Evolutionary conservation across 805 yeast species (phyloP).

Genomic region (Lipomyces sp.): DNA sequence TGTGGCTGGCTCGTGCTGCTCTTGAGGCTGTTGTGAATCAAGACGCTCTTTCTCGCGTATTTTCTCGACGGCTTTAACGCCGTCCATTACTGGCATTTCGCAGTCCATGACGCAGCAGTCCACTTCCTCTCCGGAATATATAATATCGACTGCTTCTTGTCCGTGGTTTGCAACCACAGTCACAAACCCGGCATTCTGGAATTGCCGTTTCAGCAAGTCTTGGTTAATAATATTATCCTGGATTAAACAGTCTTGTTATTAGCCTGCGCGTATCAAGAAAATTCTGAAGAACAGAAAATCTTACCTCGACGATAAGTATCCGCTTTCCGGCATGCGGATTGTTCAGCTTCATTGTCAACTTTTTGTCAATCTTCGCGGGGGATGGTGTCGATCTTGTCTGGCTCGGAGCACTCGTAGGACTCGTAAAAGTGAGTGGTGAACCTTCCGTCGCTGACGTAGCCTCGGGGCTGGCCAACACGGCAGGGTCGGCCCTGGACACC

Average conservation of each 20-base stretch:
- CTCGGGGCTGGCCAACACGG: neutral
- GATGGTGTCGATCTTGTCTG: neutral
- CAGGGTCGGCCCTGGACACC: neutral
- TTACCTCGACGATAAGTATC: slow-evolving; percentile 72
- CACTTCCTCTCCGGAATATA: slow-evolving; percentile 15
- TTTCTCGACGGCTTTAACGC: slow-evolving; percentile 33
- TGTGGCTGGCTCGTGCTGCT: neutral
- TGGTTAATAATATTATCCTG: slow-evolving; percentile 89
- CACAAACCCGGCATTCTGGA: slow-evolving; percentile 72
- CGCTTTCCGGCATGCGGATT: slow-evolving; percentile 29
- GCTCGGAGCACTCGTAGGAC: neutral
- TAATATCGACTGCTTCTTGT: slow-evolving; percentile 67
- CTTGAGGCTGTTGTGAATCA: neutral
- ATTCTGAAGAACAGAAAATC: neutral
- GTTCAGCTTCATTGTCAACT: neutral
- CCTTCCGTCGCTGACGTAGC: slow-evolving; percentile 1
- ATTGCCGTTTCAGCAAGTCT: slow-evolving; percentile 87
- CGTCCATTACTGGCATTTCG: slow-evolving; percentile 32
- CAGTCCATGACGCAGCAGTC: slow-evolving; percentile 30
- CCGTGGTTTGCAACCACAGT: slow-evolving; percentile 88
- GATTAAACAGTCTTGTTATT: too few relatives aligned
- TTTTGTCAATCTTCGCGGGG: neutral
- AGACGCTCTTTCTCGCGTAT: slow-evolving; percentile 23
- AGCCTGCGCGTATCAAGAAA: neutral
- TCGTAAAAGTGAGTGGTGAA: neutral